Conservation (phyloP, 2,329 filamentous ascomycete species). For the Trichoderma sp. region DNA sequence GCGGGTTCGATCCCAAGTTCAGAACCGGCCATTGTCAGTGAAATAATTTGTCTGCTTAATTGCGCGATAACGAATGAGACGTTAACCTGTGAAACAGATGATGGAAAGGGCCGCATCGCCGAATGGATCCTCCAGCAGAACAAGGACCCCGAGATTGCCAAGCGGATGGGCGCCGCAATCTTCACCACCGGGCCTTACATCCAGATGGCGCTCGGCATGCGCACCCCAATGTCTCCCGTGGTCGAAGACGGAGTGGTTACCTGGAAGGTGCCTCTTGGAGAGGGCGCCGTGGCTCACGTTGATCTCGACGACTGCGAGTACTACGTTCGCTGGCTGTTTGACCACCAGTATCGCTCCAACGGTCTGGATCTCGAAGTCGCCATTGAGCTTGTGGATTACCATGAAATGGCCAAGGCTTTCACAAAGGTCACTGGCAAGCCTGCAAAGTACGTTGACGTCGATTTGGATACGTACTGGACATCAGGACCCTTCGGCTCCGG, state of each 20-base stretch:
- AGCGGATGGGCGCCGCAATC: constrained; percentile 35
- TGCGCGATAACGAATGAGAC: too few species aligned
- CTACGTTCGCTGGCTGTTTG: constrained; percentile 49
- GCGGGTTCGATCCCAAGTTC: constrained; percentile 44
- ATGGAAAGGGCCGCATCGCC: constrained; percentile 43
- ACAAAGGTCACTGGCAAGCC: constrained; percentile 41
- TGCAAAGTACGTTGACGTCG: constrained; percentile 38
- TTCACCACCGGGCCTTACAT: constrained; percentile 47
- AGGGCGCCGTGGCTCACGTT: constrained; percentile 41
- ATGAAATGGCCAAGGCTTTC: constrained; percentile 42
- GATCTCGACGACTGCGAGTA: constrained; percentile 46
- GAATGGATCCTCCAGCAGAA: constrained; percentile 46
- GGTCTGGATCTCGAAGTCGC: constrained; percentile 46
- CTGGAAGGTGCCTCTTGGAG: constrained; percentile 41
- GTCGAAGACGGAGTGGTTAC: constrained; percentile 41
- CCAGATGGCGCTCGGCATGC: constrained; percentile 39
- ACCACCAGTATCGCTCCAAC: constrained; percentile 41
- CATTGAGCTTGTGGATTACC: constrained; percentile 40
- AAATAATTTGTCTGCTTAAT: too few species aligned
- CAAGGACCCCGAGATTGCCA: constrained; percentile 16
- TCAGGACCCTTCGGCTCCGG: constrained; percentile 21
- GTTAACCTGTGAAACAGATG: constrained; percentile 27
- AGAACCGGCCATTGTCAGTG: constrained; percentile 42
- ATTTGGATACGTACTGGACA: constrained; percentile 36
- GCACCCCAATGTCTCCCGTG: constrained; percentile 39